Percentiles rank a stretch among this genome's conserved stretches.
phyloP scores from a whole-genome alignment of 805 yeast genomes.

The Lipomyces lipofer region DNA sequence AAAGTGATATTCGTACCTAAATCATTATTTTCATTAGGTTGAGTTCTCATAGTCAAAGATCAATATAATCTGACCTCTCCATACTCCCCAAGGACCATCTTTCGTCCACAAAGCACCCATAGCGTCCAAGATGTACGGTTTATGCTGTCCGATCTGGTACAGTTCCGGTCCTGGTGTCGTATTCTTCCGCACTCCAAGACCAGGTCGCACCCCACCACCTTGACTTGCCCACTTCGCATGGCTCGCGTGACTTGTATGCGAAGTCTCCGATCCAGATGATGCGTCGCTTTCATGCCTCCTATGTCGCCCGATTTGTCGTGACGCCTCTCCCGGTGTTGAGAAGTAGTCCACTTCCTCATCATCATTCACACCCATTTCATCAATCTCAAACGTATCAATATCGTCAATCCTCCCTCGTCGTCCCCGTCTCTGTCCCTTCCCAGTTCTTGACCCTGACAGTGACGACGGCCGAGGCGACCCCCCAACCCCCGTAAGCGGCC shows the following conservation, averaged over 20 bases:
- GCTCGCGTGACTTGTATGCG: neutral
- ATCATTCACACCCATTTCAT: conserved; percentile 17
- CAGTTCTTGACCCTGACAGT: conserved; percentile 8
- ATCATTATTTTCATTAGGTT: conserved; percentile 61
- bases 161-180: conserved; percentile 17
- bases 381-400: conserved; percentile 23
- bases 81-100: conserved; percentile 61
- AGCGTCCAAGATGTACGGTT: conserved; percentile 40
- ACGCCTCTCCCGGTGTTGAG: conserved; percentile 21
- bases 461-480: neutral
- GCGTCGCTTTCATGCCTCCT: conserved; percentile 8
- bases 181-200: conserved; percentile 1
- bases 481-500: neutral
- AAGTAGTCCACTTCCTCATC: conserved; percentile 32
- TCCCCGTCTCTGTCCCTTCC: conserved; percentile 26
- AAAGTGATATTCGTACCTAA: conserved; percentile 70
- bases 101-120: conserved; percentile 58
- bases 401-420: conserved; percentile 24
- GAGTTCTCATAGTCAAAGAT: conserved; percentile 50
- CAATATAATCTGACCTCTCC: conserved; percentile 50
- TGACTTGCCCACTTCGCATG: neutral
- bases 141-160: conserved; percentile 28
- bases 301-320: conserved; percentile 7
- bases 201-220: neutral
- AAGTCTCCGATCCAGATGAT: conserved; percentile 7